Evolutionary conservation across 2,329 filamentous ascomycete genomes (phyloP).

Genomic region (Fusarium sp.): DNA sequence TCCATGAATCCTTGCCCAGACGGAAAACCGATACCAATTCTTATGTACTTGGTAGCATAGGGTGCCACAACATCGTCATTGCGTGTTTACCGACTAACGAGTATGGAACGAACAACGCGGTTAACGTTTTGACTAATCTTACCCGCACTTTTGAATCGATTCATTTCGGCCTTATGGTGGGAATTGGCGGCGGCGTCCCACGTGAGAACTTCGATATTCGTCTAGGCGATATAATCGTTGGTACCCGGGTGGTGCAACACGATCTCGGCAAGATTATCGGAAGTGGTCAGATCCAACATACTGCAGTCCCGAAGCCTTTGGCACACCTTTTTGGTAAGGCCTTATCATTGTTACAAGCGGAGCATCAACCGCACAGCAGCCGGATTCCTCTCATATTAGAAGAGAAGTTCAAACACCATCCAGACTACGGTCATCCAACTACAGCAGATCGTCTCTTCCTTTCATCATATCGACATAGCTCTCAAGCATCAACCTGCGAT

Average conservation of each 20-base stretch:
- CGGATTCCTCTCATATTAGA: background rate
- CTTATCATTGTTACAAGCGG: background rate
- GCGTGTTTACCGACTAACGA: conserved; percentile 27
- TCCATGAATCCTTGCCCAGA: conserved; percentile 14
- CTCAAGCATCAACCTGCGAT: background rate
- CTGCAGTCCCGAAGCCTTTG: background rate
- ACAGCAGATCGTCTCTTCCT: background rate
- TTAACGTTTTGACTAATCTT: background rate
- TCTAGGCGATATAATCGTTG: background rate
- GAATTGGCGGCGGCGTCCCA: background rate
- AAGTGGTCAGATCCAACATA: background rate
- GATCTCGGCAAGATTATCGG: background rate
- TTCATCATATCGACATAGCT: rapidly evolving
- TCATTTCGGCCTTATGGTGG: rapidly evolving
- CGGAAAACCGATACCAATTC: conserved; percentile 37
- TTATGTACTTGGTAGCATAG: conserved; percentile 40
- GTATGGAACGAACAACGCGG: conserved; percentile 21
- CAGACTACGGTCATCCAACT: background rate
- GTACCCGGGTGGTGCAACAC: background rate
- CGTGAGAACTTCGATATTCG: background rate
- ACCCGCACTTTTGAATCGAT: background rate
- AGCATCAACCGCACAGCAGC: background rate
- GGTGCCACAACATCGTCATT: conserved; percentile 43
- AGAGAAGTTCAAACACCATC: rapidly evolving
- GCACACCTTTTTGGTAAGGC: rapidly evolving